Base-by-base conservation (phyloP, 2,329 filamentous ascomycete genomes). In the Ampelomyces quisqualis region DNA sequence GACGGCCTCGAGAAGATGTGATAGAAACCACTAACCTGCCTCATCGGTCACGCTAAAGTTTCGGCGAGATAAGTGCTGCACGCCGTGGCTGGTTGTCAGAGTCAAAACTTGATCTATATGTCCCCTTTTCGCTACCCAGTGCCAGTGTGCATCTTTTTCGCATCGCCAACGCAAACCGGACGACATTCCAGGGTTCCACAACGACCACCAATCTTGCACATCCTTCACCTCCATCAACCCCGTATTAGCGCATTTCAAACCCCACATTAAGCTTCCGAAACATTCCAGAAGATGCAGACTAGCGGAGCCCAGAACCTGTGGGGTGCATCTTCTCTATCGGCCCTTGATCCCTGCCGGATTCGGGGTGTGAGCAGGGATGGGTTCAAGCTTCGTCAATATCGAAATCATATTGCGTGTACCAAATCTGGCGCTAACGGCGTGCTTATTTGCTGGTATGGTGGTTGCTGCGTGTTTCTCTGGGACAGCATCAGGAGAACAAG, bases 261-360 rank as follows among this genome's bases (percentile, higher is more conserved):
- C 10, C 20, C 15, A 5, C 28, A 18, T 34, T 34, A 9, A 38
- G 13, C 22, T 38, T 43, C 41, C 21, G 17, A 40, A 43, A 38
- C 37, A 38, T 47, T 47, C 45, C 30, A 47, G 45, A 47, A 47
- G 30, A 17, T 21, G 11, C 8, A n/a, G 23, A 10, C n/a, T 27
- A 37, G 24, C 31, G 35, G 22, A 28, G 19, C 37, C 40, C 36
- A 40, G 3, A 32, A 41, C 34, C 23, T 43, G 38, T 44, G 45
- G 45, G 37, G 40, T 44, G 37, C 38, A 36, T 39, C 17, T 8
- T 14, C 10, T 24, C 13, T 21, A 21, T 34, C 24, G 38, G 28
- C 10, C 36, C 40, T 23, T 28, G 44, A 36, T 22, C 33, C 37
- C 21, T 39, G 22, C 34, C 39, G 22, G 30, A 32, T 38, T 20